Base-by-base conservation (phyloP, 805 yeast species). In the Yarrowia sp. region DNA sequence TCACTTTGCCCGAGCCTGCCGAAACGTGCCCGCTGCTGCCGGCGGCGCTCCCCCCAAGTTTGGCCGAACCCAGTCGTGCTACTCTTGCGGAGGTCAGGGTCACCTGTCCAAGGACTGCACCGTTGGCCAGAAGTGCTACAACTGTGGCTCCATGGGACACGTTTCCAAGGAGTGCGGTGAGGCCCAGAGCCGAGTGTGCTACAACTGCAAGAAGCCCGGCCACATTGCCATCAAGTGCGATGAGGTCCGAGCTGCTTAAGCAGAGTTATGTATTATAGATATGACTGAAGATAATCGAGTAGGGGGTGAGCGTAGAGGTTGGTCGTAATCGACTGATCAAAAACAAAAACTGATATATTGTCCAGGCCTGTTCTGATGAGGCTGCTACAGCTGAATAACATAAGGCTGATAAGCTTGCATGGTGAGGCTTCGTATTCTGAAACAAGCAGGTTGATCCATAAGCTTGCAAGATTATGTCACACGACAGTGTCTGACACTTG, bases 81-180 rank as follows among this genome's bases (percentile, higher is more conserved):
- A 90, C 83, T 89, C 92, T 68, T 92, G 98, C 79, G 97, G 97
- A 71, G 86, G 87, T 77, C 90, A 67, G 55, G 96, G 96, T 70
- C 96, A 90, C 81, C 81, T 90, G 74, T 96, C 96, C 71, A 95
- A 88, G 75, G 88, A 85, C 76, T 92, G 98, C 80, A 82, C 88
- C 69, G 85, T 86, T 70, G 85, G 85, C 76, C 92, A 91, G 78
- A 95, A 91, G 79, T 92, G 98, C 79, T 92, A 89, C 87, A 88
- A 88, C 78, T 92, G 98, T 79, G 96, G 96, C 73, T 90, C 88
- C 76, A 83, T 88, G 67, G 97, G 97, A 67, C 98, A 92, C 74
- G 87, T 92, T 72, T 86, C 95, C 68, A 89, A 86, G 77, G 96
- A 89, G 70, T 91, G 97, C 79, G 77, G 83, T 67, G 81, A 83